Percentiles rank a stretch among this genome's conserved stretches.
These are phyloP conservation scores for Backusella morwellensis DNA, from an alignment of 192 early-diverging fungal species.

Conservation along the genomic window DNA sequence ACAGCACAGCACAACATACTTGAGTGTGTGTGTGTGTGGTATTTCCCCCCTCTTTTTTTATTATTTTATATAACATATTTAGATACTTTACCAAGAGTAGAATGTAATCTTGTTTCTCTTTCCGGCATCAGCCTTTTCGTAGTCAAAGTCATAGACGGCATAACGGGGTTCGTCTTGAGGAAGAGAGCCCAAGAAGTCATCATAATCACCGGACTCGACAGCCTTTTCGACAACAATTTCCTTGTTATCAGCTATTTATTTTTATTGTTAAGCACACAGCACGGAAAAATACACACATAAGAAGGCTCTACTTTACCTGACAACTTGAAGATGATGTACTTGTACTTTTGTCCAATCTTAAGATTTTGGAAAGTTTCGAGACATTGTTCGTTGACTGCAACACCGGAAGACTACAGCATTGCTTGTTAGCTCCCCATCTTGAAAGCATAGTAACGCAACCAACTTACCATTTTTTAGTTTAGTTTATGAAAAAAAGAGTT, in stretches of 20 bases:
- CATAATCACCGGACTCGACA: conserved; percentile 52
- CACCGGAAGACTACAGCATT: conserved; percentile 65
- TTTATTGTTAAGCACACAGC: not conserved
- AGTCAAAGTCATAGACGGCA: conserved; percentile 89
- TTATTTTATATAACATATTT: not conserved
- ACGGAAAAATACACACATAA: not conserved
- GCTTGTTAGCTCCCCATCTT: not conserved
- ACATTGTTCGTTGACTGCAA: conserved; percentile 62
- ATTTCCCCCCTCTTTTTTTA: no score
- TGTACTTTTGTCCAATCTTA: conserved; percentile 70
- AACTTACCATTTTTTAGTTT: not conserved
- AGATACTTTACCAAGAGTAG: conserved; percentile 65
- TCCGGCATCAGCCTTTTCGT: conserved; percentile 58
- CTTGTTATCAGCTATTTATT: conserved; percentile 45
- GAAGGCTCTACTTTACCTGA: conserved; percentile 34
- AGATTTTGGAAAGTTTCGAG: conserved; percentile 65
- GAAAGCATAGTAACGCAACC: not conserved
- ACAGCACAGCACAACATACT: no score
- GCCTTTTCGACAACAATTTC: conserved; percentile 69
- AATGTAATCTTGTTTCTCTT: conserved; percentile 86
- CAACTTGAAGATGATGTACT: conserved; percentile 85
- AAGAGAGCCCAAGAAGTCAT: conserved; percentile 64
- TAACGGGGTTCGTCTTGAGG: conserved; percentile 76
- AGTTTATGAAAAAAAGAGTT: not conserved
- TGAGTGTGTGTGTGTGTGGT: no score